phyloP scores from a whole-genome alignment of 345 rosid species.

The Ceriops zippeliana region DNA sequence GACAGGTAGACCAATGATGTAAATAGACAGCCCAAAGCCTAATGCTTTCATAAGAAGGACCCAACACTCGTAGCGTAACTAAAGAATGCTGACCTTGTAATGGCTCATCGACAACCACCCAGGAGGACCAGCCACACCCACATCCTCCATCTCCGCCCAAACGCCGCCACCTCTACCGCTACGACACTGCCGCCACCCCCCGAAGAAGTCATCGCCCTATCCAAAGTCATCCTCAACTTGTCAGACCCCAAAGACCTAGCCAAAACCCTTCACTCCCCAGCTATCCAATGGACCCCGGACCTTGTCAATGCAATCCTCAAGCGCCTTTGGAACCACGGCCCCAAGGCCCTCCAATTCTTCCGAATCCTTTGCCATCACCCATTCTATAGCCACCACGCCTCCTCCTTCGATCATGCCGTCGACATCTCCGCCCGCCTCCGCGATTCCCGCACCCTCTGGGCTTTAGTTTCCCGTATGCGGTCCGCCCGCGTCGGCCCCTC shows the following conservation, averaged over 20 bases:
- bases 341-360: conserved; percentile 78
- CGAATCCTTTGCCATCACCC: conserved; percentile 47
- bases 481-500: conserved; percentile 62
- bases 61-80: too few relatives aligned
- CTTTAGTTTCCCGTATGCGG: conserved; percentile 63
- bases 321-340: conserved; percentile 82
- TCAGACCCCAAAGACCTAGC: conserved; percentile 32
- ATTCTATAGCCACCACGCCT: conserved; percentile 43
- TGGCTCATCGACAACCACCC: neutral
- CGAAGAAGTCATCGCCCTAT: conserved; percentile 23
- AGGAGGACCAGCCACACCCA: neutral
- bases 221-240: conserved; percentile 42
- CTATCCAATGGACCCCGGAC: conserved; percentile 53
- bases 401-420: conserved; percentile 81
- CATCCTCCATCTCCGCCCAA: conserved; percentile 4
- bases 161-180: neutral
- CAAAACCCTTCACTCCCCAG: conserved; percentile 38
- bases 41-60: too few relatives aligned
- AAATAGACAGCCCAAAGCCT: too few relatives aligned
- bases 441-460: conserved; percentile 43
- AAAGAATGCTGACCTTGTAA: too few relatives aligned
- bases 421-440: conserved; percentile 81
- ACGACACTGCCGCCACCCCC: conserved; percentile 18
- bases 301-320: conserved; percentile 65
- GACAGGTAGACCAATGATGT: too few relatives aligned